Conservation (phyloP, 148 eudicot genomes). For the Cornus kousa region DNA sequence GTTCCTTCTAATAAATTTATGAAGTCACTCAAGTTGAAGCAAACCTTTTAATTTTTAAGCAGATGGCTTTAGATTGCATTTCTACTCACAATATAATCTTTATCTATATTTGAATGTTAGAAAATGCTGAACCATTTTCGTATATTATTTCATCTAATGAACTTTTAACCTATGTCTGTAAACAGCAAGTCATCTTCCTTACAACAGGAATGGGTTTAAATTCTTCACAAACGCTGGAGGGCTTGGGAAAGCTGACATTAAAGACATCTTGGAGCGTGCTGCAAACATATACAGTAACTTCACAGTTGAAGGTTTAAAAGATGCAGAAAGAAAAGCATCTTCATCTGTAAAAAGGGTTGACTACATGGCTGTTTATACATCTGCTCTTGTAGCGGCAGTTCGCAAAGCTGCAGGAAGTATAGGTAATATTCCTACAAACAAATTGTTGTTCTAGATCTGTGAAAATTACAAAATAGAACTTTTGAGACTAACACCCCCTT, state of each 20-base stretch:
- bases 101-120: not conserved
- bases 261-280: conserved; percentile 87
- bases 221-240: conserved; percentile 97
- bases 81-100: not conserved
- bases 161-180: conserved; percentile 11
- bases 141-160: conserved; percentile 9
- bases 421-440: conserved; percentile 34
- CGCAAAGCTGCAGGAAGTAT: conserved; percentile 86
- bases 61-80: conserved; percentile 7
- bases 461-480: not conserved
- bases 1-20: not conserved
- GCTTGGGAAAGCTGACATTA: conserved; percentile 87
- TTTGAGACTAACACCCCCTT: not conserved
- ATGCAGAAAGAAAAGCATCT: conserved; percentile 49
- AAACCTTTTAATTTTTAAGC: not conserved
- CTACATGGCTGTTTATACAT: conserved; percentile 83
- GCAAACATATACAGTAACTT: conserved; percentile 59
- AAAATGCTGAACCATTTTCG: not conserved
- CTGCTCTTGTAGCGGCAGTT: conserved; percentile 83
- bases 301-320: conserved; percentile 47
- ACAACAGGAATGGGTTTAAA: conserved; percentile 93
- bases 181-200: conserved; percentile 99
- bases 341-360: conserved; percentile 62
- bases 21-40: not conserved
- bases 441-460: not conserved